These are phyloP conservation scores for Camelina hispida DNA, from an alignment of 345 rosid genomes.

Conservation along the genomic window DNA sequence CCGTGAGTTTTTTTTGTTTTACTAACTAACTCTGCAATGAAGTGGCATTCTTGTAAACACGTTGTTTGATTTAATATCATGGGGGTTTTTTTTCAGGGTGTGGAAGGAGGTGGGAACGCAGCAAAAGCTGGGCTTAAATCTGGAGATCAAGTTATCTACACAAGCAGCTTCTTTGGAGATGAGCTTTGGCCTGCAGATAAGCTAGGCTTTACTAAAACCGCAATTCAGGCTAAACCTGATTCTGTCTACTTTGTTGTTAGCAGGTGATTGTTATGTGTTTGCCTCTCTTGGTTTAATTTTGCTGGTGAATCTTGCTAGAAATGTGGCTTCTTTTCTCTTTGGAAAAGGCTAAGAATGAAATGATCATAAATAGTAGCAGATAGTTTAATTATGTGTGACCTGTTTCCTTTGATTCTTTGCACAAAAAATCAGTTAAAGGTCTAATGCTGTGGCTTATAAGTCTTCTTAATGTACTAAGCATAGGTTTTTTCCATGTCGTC, in stretches of 20 bases:
- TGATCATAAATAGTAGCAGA: neutral
- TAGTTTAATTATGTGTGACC: neutral
- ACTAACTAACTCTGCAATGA: neutral
- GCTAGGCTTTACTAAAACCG: conserved; percentile 96
- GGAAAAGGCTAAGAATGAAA: neutral
- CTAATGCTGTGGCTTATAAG: neutral
- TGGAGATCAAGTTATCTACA: conserved; percentile 94
- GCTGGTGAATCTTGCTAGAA: conserved; percentile 14
- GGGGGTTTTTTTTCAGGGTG: conserved; percentile 53
- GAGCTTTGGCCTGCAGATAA: conserved; percentile 99
- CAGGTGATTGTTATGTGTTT: conserved; percentile 56
- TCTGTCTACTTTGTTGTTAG: conserved; percentile 91
- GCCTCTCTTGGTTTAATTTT: neutral
- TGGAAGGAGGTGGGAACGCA: conserved; percentile 94
- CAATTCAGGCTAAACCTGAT: conserved; percentile 97
- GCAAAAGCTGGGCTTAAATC: conserved; percentile 90
- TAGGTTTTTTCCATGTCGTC: neutral
- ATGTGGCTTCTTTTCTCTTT: neutral
- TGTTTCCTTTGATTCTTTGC: conserved; percentile 1
- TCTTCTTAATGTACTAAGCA: neutral
- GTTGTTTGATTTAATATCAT: neutral
- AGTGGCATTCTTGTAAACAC: conserved; percentile 16
- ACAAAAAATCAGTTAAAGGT: neutral
- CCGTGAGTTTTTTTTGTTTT: conserved; percentile 53
- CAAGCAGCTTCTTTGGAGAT: conserved; percentile 98